phyloP scores from a whole-genome alignment of 805 yeast genomes.

The Saturnispora bothae region DNA sequence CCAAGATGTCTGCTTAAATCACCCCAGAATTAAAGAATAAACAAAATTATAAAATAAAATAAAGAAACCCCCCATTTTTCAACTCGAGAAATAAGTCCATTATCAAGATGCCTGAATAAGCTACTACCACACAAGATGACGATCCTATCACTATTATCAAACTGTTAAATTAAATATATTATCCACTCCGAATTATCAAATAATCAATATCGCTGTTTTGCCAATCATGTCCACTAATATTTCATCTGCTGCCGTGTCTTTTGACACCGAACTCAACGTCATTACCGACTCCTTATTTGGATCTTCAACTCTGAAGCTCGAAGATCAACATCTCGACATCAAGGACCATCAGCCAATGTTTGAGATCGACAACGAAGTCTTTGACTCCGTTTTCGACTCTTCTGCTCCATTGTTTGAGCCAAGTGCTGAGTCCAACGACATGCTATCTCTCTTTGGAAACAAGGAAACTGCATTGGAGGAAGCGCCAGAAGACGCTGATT shows the following conservation, averaged over 20 bases:
- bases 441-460: conserved; percentile 17
- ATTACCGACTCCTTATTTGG: background rate
- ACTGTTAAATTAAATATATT: no score
- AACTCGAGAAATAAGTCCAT: no score
- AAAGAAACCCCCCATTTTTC: no score
- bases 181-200: background rate
- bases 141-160: no score
- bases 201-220: background rate
- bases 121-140: background rate
- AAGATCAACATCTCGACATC: background rate
- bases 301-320: background rate
- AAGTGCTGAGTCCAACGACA: background rate
- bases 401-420: conserved; percentile 51
- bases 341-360: conserved; percentile 30
- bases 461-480: background rate
- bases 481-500: conserved; percentile 3
- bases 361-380: conserved; percentile 40
- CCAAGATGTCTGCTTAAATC: conserved; percentile 9
- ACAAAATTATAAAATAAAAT: background rate
- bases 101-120: background rate
- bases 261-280: background rate
- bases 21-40: conserved; percentile 1
- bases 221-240: background rate
- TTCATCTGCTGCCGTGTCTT: background rate
- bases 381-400: conserved; percentile 38